Evolutionary conservation across 1,284 basidiomycete species (phyloP).

Genomic region (Pholiota adiposa): DNA sequence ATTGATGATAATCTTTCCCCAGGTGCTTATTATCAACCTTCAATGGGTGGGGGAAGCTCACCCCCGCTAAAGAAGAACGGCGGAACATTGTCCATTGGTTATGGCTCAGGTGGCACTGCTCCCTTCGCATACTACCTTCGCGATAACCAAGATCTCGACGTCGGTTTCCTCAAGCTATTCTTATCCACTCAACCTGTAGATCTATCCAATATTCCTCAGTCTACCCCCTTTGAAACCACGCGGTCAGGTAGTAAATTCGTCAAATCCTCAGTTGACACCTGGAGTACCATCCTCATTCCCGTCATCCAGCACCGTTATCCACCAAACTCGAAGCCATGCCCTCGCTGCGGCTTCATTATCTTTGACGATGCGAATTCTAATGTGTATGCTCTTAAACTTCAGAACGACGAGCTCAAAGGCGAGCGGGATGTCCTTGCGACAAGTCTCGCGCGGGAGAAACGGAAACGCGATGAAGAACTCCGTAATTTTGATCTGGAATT

Average conservation of each 20-base stretch:
- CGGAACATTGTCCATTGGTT: slow-evolving; percentile 12
- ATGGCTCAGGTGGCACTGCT: slow-evolving; percentile 8
- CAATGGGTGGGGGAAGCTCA: not conserved
- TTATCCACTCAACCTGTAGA: slow-evolving; percentile 15
- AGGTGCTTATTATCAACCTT: slow-evolving; percentile 2
- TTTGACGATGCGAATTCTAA: not conserved
- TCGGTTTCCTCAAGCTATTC: slow-evolving; percentile 23
- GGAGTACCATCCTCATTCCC: slow-evolving; percentile 1
- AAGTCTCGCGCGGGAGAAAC: not conserved
- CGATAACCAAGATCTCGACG: slow-evolving; percentile 15
- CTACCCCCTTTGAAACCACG: slow-evolving; percentile 9
- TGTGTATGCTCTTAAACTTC: not conserved
- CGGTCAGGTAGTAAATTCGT: not conserved
- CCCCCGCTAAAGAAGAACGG: slow-evolving; percentile 2
- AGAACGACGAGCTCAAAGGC: not conserved
- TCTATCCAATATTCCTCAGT: slow-evolving; percentile 12
- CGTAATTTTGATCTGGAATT: no score
- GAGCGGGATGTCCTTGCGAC: not conserved
- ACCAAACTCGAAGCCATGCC: not conserved
- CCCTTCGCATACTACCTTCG: slow-evolving; percentile 13
- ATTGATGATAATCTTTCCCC: no score
- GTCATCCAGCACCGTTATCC: not conserved
- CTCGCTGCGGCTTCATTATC: not conserved
- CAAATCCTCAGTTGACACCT: not conserved
- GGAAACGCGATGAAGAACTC: not conserved